Evolutionary conservation across 192 early-diverging fungal species (phyloP), one percentile per base, ranked within the genome.

Genomic region (Chytriomyces hyalinus): DNA sequence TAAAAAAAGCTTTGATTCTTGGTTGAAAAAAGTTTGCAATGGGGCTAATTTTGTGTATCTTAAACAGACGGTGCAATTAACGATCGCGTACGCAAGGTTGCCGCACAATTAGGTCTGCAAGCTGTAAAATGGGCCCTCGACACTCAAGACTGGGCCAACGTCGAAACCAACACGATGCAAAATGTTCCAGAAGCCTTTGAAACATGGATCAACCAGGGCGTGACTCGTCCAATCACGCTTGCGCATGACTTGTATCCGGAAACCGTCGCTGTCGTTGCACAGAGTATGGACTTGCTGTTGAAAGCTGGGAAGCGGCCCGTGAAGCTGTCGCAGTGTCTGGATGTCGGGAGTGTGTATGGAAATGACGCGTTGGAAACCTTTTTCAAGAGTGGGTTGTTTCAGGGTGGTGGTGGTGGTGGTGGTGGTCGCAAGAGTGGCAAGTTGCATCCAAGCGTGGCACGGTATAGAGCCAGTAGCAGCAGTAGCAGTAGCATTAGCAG

Each of bases 21-120:
- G 0, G 24, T 26, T 26, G 24, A 0, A n/a, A n/a, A n/a, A n/a
- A n/a, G n/a, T n/a, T n/a, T n/a, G n/a, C n/a, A n/a, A 26, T 26
- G 24, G 24, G 24, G 24, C 24, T 26, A 26, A 26, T n/a, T n/a
- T n/a, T n/a, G n/a, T n/a, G n/a, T n/a, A n/a, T n/a, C n/a, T n/a
- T n/a, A n/a, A 26, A 36, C 36, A 36, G 36, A 36, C 36, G 36
- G 36, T 4, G 36, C 36, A 36, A 36, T 87, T 60, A 87, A 90
- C 61, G 87, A 90, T 51, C 82, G 89, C 65, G 87, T 90, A 28
- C 81, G 89, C 45, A 69, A 72, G 60, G 85, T 90, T 69, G 85
- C 87, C 6, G 72, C 78, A 51, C 82, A 84, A 49, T 70, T 90
- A 62, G 90, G 90, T 26, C 84, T 73, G 2, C 74, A 79, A 70